Percentiles rank a stretch among this genome's conserved stretches.
phyloP scores from a whole-genome alignment of 2,329 filamentous ascomycete genomes.

The Colletotrichum sp. region DNA sequence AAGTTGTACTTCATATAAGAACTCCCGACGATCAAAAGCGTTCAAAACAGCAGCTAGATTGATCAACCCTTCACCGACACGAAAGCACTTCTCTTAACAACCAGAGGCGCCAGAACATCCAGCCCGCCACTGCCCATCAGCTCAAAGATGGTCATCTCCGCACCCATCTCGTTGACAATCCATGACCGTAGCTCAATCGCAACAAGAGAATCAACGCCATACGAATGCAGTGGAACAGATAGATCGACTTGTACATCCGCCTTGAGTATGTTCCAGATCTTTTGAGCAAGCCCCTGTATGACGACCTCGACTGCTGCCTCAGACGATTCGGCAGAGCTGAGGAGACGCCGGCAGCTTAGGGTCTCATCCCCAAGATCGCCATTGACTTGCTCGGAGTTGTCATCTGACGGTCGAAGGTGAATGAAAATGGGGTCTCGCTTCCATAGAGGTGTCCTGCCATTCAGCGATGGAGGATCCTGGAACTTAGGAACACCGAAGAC shows the following conservation, averaged over 20 bases:
- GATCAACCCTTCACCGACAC: neutral
- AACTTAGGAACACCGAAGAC: neutral
- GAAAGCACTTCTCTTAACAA: neutral
- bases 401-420: neutral
- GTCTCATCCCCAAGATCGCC: neutral
- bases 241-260: neutral
- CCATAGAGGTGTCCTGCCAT: neutral
- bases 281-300: neutral
- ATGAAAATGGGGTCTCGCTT: neutral
- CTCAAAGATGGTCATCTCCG: neutral
- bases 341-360: neutral
- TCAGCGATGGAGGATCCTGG: neutral
- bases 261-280: neutral
- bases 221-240: neutral
- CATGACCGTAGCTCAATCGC: neutral
- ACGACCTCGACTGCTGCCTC: neutral
- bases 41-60: neutral
- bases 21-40: neutral
- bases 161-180: neutral
- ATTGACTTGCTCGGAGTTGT: neutral
- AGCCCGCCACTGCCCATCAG: neutral
- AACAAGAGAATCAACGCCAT: neutral
- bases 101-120: neutral
- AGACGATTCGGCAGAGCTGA: neutral
- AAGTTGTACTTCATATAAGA: neutral